Base-by-base conservation (phyloP, 2,329 filamentous ascomycete genomes). In the Calonectria ilicicola region DNA sequence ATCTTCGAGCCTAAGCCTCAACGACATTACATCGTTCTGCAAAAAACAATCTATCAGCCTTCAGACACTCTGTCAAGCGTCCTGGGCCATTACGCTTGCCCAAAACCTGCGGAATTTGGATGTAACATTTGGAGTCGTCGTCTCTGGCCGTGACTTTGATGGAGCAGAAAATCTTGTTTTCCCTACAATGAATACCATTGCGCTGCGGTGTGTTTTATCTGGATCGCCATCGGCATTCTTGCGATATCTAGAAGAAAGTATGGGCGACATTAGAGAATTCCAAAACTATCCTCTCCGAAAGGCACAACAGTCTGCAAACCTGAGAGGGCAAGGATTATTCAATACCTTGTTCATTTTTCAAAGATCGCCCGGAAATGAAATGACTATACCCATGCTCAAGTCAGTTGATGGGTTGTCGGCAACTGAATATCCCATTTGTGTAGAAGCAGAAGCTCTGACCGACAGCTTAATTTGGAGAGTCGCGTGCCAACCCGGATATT, bases 151-250 rank as follows among this genome's bases (percentile, higher is more conserved):
- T n/a, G 94, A 97, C 69, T 91, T 91, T 12, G 92, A 94, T 56
- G 89, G 90, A 19, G 89, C 91, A 0, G 90, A 93, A 51, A 83
- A 90, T 29, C 83, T 96, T 15, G 87, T 96, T 80, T 98, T 98
- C 78, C 96, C 96, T 0, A 95, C 94, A 0, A 98, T 98, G 94
- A 98, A 98, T 80, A 98, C 96, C 0, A 92, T 98, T 0, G 90
- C 93, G 0, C 87, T 98, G 9, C 89, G 95, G 14, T 89, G 89
- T 1, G 87, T 96, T 3, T 81, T 98, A 2, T 93, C 97, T 77
- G 94, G 94, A 2, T 91, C 88, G 0, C 84, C 89, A 0, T 75
- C 82, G 0, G 88, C 92, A 0, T 92, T 97, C 84, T 84, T 98
- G 32, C 87, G 86, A 15, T 94, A 96, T 79, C 88, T 95, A 75